Base-by-base conservation (phyloP, 106 monocot genomes). In the Dendrobium catenatum region DNA sequence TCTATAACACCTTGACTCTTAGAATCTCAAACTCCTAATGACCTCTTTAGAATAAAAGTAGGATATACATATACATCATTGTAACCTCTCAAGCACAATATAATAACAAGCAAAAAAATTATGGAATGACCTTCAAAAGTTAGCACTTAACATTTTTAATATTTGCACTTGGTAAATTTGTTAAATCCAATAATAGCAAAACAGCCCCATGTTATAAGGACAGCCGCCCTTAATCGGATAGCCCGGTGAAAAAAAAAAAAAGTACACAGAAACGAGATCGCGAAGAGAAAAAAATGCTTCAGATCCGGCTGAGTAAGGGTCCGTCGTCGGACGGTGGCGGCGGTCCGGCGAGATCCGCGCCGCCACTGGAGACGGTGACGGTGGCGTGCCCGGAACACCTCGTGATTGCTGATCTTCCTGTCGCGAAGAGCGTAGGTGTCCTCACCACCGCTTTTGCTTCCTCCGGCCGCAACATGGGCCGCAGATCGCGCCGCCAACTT, bases 261-360 rank as follows among this genome's bases (percentile, higher is more conserved):
- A n/a, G 74, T n/a, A 20, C 17, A 37, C 48, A 59, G 41, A 40
- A 37, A 41, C 29, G 55, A 59, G 40, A 78, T 74, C 43, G 20
- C 42, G 20, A 37, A 3, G 43, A 74, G 42, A 43, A n/a, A 59
- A 78, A 49, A 20, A 95, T 95, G 95, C 95, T 95, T 16, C 93
- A 93, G 86, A 95, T 95, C 70, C 88, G 95, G 20, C 80, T 95
- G 76, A 95, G 78, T 93, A 95, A 93, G 78, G 91, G 85, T 0
- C 80, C 85, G 31, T 48, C 89, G 17, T 46, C 76, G 76, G 89
- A 83, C 44, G 86, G 88, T 44, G 88, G 80, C 4, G 55, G 80
- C 5, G 80, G 77, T 51, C 68, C 77, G 42, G 81, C 74, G 48
- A 72, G 79, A 67, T 56, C 86, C 6, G 19, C 91, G 6, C 41